Conservation (phyloP, 2,329 filamentous ascomycete genomes). For the Sporothrix variecibatus region DNA sequence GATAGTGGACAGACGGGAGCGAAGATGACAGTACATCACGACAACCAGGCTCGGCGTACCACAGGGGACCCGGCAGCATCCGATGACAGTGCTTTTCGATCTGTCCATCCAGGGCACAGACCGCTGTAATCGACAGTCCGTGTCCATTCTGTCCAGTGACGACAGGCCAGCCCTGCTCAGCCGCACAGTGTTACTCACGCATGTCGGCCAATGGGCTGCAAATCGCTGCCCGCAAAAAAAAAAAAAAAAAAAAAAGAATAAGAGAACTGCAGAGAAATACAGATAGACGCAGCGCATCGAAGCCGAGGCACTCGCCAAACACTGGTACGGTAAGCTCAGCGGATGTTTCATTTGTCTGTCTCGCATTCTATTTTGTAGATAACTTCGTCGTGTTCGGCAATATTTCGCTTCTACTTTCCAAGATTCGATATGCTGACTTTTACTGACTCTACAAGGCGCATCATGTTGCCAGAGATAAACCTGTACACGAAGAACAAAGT, state of each 20-base stretch:
- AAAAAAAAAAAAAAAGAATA: no score
- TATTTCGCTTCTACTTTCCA: background rate
- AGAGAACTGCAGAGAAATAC: no score
- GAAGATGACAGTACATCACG: background rate
- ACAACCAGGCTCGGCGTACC: background rate
- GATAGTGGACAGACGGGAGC: slow-evolving; percentile 9
- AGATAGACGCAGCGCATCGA: background rate
- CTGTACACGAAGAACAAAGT: background rate
- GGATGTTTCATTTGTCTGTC: background rate
- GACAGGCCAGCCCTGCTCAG: slow-evolving; percentile 8
- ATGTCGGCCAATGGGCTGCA: background rate
- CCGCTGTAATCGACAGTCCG: background rate
- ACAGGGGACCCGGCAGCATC: background rate
- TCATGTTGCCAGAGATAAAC: background rate
- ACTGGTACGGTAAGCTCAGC: background rate
- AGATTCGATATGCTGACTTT: background rate
- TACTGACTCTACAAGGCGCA: background rate
- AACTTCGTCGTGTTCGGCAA: background rate
- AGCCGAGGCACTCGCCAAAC: slow-evolving; percentile 5
- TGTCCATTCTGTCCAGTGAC: background rate
- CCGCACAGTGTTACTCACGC: background rate
- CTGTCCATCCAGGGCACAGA: background rate
- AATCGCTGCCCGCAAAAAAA: background rate
- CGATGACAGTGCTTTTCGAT: background rate
- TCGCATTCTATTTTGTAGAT: background rate